Evolutionary conservation across 139 green algal genomes (phyloP).

Genomic region (Spirogloea muscicola): DNA sequence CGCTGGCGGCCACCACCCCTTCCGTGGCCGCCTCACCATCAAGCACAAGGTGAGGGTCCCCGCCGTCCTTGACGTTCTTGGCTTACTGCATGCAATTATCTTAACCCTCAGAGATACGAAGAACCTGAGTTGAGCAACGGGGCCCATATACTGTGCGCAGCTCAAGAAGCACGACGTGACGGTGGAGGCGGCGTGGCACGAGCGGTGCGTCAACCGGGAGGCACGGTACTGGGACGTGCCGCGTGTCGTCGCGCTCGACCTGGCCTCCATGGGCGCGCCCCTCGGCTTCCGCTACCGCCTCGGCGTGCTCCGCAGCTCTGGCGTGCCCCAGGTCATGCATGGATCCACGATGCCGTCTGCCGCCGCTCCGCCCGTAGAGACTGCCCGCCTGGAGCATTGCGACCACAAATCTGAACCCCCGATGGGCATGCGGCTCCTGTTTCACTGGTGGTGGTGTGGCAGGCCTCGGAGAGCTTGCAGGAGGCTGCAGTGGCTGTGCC

Average conservation of each 20-base stretch:
- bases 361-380: not conserved
- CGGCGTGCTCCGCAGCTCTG: conserved; percentile 31
- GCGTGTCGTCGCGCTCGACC: conserved; percentile 28
- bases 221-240: conserved; percentile 41
- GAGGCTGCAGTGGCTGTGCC: conserved; percentile 1
- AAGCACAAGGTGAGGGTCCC: too few species aligned
- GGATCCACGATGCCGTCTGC: not conserved
- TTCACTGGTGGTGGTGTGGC: not conserved
- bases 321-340: conserved; percentile 4
- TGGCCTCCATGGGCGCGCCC: conserved; percentile 13
- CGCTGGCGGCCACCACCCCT: too few species aligned
- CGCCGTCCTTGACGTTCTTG: too few species aligned
- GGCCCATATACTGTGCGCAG: too few species aligned
- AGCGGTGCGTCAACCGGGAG: conserved; percentile 34
- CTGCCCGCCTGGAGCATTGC: not conserved
- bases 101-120: too few species aligned
- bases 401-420: not conserved
- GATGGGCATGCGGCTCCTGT: not conserved
- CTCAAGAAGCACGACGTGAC: conserved; percentile 33
- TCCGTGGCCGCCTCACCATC: too few species aligned
- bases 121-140: too few species aligned
- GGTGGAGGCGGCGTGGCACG: conserved; percentile 21
- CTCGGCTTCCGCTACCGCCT: conserved; percentile 37
- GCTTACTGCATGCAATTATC: too few species aligned
- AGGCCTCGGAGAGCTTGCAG: not conserved